Conservation (phyloP, 108 stramenopile genomes). For the Skeletonema costatum region DNA sequence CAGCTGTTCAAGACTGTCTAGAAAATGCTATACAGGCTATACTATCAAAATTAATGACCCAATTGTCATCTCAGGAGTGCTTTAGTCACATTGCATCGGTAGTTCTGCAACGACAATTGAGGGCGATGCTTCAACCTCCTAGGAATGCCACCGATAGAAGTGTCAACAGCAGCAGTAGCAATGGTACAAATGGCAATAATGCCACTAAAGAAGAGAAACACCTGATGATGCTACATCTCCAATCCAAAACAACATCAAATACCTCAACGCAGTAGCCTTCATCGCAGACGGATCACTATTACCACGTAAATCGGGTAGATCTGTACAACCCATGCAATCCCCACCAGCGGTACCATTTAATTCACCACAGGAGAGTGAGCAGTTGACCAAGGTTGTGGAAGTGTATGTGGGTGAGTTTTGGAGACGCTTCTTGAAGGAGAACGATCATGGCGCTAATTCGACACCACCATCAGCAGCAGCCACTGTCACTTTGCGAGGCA, state of each 20-base stretch:
- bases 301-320: slow-evolving; percentile 82
- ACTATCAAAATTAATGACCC: neutral
- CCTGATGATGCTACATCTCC: no score
- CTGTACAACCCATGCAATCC: slow-evolving; percentile 70
- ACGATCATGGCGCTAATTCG: neutral
- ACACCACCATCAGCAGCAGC: neutral
- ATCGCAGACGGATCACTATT: slow-evolving; percentile 79
- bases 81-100: slow-evolving; percentile 64
- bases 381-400: slow-evolving; percentile 39
- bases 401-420: slow-evolving; percentile 55
- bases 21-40: neutral
- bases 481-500: slow-evolving; percentile 64
- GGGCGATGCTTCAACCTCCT: slow-evolving; percentile 41
- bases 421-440: slow-evolving; percentile 31
- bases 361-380: slow-evolving; percentile 55
- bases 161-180: neutral
- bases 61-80: slow-evolving; percentile 21
- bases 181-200: neutral
- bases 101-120: slow-evolving; percentile 64
- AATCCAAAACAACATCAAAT: neutral
- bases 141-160: neutral
- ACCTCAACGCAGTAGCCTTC: slow-evolving; percentile 73
- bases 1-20: neutral
- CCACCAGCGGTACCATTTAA: slow-evolving; percentile 77
- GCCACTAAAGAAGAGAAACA: no score